Conservation (phyloP, 176 grass and related monocot species). For the Luzula sylvatica region DNA sequence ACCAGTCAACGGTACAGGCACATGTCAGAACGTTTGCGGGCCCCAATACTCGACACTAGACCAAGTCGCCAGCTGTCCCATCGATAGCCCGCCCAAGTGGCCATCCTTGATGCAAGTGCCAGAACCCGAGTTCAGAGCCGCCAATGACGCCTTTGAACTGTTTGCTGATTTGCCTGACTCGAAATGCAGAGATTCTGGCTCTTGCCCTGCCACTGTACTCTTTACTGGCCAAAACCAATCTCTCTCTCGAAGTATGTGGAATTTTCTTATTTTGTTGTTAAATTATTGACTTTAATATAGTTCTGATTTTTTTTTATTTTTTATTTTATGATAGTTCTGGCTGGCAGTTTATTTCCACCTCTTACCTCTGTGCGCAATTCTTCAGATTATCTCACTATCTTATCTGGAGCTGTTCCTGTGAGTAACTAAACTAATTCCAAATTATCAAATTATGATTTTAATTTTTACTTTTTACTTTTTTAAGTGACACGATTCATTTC, state of each 20-base stretch:
- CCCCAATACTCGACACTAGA: slow-evolving; percentile 60
- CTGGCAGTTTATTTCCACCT: slow-evolving; percentile 39
- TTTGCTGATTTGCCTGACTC: slow-evolving; percentile 38
- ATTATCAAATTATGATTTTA: not conserved
- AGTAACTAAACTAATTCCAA: slow-evolving; percentile 18
- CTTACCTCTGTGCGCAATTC: slow-evolving; percentile 32
- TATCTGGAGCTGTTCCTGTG: slow-evolving; percentile 45
- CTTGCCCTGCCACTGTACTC: slow-evolving; percentile 52
- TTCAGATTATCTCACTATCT: slow-evolving; percentile 39
- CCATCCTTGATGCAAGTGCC: slow-evolving; percentile 69
- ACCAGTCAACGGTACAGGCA: slow-evolving; percentile 17
- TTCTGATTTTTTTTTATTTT: not conserved
- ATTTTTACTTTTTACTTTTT: not conserved
- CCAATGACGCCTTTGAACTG: not conserved
- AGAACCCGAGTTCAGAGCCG: slow-evolving; percentile 30
- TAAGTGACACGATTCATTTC: not conserved
- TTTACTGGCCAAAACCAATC: slow-evolving; percentile 57
- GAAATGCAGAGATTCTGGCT: slow-evolving; percentile 31
- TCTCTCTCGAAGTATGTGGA: slow-evolving; percentile 45
- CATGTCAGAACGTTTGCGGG: slow-evolving; percentile 58
- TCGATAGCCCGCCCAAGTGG: slow-evolving; percentile 42
- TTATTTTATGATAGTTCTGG: slow-evolving; percentile 34
- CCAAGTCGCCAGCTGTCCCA: slow-evolving; percentile 59
- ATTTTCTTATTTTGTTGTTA: not conserved
- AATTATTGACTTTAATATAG: not conserved